phyloP scores from a whole-genome alignment of 2,329 filamentous ascomycete genomes.

The Coleophoma eucalyptorum region DNA sequence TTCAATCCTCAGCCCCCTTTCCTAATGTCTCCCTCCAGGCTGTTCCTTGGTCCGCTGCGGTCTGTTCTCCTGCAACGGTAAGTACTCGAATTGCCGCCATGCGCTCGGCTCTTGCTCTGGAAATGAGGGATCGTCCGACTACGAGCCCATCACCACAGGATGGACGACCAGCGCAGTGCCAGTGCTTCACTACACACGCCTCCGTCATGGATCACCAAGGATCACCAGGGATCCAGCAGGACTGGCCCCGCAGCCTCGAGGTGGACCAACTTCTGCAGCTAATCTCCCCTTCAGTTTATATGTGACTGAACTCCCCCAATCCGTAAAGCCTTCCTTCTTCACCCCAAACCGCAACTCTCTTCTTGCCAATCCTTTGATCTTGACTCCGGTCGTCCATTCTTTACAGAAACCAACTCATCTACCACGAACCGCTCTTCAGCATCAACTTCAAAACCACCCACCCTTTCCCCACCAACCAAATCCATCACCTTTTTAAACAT shows the following conservation, averaged over 20 bases:
- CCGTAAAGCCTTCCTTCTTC: constrained; percentile 8
- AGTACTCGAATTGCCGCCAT: too few relatives aligned
- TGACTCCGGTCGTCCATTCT: constrained; percentile 29
- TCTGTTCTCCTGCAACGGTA: too few relatives aligned
- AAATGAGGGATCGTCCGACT: too few relatives aligned
- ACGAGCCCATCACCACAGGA: too few relatives aligned
- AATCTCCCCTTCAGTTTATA: constrained; percentile 19
- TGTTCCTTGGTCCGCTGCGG: too few relatives aligned
- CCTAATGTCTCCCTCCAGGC: too few relatives aligned
- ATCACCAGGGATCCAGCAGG: neutral
- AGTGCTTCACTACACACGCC: neutral
- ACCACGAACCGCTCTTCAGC: constrained; percentile 16
- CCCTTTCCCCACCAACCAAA: constrained; percentile 3
- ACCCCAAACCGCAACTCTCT: constrained; percentile 17
- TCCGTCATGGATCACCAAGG: neutral
- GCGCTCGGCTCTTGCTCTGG: too few relatives aligned
- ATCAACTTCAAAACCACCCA: constrained; percentile 4
- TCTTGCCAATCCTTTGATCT: constrained; percentile 13
- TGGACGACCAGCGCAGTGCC: too few relatives aligned
- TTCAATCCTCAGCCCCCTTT: too few relatives aligned
- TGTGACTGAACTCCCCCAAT: constrained; percentile 2
- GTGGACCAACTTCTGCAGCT: neutral
- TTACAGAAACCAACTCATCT: constrained; percentile 16
- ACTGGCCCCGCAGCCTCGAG: neutral
- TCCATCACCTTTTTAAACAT: constrained; percentile 7